These are phyloP conservation scores for Rhodamnia rubescens DNA, from an alignment of 345 rosid species.

Conservation along the genomic window DNA sequence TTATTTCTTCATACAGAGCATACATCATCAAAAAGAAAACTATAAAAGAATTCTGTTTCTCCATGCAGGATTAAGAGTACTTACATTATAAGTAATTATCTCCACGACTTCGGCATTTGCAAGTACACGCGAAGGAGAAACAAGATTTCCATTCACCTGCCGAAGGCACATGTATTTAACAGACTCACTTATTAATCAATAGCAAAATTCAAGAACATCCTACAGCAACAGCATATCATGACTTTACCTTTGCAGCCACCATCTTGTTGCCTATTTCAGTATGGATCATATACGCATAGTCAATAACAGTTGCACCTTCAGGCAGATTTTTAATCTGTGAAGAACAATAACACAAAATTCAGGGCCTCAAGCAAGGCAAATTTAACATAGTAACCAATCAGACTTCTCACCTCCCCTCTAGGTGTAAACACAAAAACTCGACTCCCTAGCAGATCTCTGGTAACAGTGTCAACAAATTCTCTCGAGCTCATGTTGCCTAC, in stretches of 20 bases:
- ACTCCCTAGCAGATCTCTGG: conserved; percentile 89
- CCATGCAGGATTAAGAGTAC: conserved; percentile 12
- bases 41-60: not conserved
- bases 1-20: not conserved
- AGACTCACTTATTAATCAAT: not conserved
- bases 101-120: conserved; percentile 98
- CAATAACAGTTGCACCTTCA: conserved; percentile 87
- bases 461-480: conserved; percentile 92
- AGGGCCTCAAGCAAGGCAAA: not conserved
- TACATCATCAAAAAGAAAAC: not conserved
- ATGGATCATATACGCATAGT: conserved; percentile 96
- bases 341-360: not conserved
- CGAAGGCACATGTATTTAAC: not conserved
- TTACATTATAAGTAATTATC: conserved; percentile 82
- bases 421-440: conserved; percentile 91
- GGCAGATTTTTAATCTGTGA: conserved; percentile 88
- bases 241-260: conserved; percentile 90
- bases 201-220: not conserved
- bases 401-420: conserved; percentile 56
- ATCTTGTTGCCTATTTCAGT: conserved; percentile 96
- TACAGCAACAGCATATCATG: not conserved
- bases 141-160: conserved; percentile 97
- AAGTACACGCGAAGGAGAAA: conserved; percentile 75
- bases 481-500: conserved; percentile 99
- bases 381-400: not conserved